Evolutionary conservation across 129 eudicot species (phyloP), one percentile per base, ranked within the genome.

Genomic region (Flaveria robusta): DNA sequence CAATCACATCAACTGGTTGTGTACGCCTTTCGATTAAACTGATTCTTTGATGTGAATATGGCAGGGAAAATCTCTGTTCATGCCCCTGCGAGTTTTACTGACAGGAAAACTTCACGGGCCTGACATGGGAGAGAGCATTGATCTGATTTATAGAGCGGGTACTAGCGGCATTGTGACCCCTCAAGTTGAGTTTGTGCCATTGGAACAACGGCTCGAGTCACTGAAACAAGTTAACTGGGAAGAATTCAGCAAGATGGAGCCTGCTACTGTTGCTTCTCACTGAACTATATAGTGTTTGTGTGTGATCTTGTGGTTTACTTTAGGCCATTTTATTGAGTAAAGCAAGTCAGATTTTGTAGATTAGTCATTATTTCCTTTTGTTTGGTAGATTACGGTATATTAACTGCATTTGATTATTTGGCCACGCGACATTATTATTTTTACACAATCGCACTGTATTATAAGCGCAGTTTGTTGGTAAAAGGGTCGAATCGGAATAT

Each of bases 41-140:
- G 4, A 39, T 34, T 2, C 5, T 70, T 2, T 72, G 56, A 55
- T 26, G 52, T 64, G 64, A 14, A 56, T 73, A 5, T 86, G 78
- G 43, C 90, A 93, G 98, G 98, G 98, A 31, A 90, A 93, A 85
- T 77, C 84, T 51, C 89, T 93, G 54, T 93, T 93, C 89, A 90
- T 93, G 98, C 98, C 98, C 49, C 87, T 93, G n/a, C 84, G 98
- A 74, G 85, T 93, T 76, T 66, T 90, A 87, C 83, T 93, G 59
- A 93, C 98, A 12, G 98, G 98, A 73, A 90, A 88, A 85, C 97
- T 93, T 51, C 98, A 93, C 41, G 98, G 98, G 20, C 98, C 98
- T 27, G 98, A 90, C 15, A 88, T 90, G 85, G 98, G 89, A 43
- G 74, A 74, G 46, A 78, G 86, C 79, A 73, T 90, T 42, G 79